phyloP scores from a whole-genome alignment of 208 protist species.

The Trypanosoma conorhini region DNA sequence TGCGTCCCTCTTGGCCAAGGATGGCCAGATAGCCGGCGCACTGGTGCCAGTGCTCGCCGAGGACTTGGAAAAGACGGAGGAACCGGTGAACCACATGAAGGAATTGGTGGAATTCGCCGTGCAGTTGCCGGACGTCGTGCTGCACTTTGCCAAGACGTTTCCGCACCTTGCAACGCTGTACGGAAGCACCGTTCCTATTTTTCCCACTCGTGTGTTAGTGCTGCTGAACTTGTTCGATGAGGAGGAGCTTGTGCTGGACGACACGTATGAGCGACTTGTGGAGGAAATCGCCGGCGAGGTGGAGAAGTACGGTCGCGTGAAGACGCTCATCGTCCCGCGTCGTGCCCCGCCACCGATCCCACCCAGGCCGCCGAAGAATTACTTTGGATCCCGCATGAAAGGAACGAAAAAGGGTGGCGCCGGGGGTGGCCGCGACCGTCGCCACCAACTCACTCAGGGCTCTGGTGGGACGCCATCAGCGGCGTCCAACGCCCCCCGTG shows the following conservation, averaged over 20 bases:
- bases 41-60: slow-evolving; percentile 52
- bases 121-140: slow-evolving; percentile 53
- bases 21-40: slow-evolving; percentile 24
- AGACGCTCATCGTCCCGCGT: slow-evolving; percentile 76
- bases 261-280: slow-evolving; percentile 63
- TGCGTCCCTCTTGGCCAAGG: slow-evolving; percentile 45
- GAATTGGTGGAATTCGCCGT: slow-evolving; percentile 66
- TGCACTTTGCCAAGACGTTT: slow-evolving; percentile 58
- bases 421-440: not conserved
- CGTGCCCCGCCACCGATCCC: slow-evolving; percentile 58
- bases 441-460: not conserved
- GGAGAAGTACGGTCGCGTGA: slow-evolving; percentile 81
- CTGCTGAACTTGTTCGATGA: slow-evolving; percentile 90
- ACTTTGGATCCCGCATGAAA: slow-evolving; percentile 17
- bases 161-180: slow-evolving; percentile 76
- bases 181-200: slow-evolving; percentile 65
- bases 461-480: not conserved
- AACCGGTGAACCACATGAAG: slow-evolving; percentile 66
- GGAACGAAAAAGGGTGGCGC: slow-evolving; percentile 6
- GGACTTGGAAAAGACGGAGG: slow-evolving; percentile 24
- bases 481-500: not conserved
- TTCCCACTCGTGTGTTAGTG: slow-evolving; percentile 76
- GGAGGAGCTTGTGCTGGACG: slow-evolving; percentile 76
- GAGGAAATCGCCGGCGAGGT: slow-evolving; percentile 82
- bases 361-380: slow-evolving; percentile 47